Percentiles rank a stretch among this genome's conserved stretches.
Evolutionary conservation across 2,329 filamentous ascomycete species (phyloP).

Genomic region (Helotiales sp.): DNA sequence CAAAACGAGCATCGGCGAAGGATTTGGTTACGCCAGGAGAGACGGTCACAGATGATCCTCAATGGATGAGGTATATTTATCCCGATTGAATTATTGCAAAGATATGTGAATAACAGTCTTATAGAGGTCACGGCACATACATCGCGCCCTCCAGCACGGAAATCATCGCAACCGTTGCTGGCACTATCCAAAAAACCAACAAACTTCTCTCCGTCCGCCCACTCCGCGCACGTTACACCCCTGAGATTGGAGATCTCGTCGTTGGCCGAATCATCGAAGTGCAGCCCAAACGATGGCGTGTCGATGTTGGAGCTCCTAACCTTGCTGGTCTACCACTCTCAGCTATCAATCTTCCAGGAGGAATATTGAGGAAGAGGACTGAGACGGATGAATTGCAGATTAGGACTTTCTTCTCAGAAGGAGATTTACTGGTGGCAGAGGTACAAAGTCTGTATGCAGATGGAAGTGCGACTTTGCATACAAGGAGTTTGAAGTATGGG

Average conservation of each 20-base stretch:
- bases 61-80: slow-evolving; percentile 79
- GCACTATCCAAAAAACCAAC: slow-evolving; percentile 90
- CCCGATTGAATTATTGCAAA: background rate
- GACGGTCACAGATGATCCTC: slow-evolving; percentile 83
- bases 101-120: slow-evolving; percentile 12
- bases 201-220: slow-evolving; percentile 92
- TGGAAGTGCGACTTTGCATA: slow-evolving; percentile 85
- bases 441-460: slow-evolving; percentile 88
- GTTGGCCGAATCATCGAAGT: slow-evolving; percentile 93
- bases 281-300: slow-evolving; percentile 90
- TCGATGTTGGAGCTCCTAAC: slow-evolving; percentile 86
- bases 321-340: slow-evolving; percentile 83
- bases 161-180: slow-evolving; percentile 88
- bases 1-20: slow-evolving; percentile 36
- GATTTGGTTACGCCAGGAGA: slow-evolving; percentile 86
- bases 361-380: slow-evolving; percentile 86
- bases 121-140: slow-evolving; percentile 90
- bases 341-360: slow-evolving; percentile 92
- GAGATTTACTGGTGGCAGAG: slow-evolving; percentile 90
- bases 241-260: slow-evolving; percentile 94
- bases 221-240: slow-evolving; percentile 87
- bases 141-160: slow-evolving; percentile 59
- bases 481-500: slow-evolving; percentile 86
- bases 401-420: slow-evolving; percentile 93
- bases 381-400: slow-evolving; percentile 98